Evolutionary conservation across 495 filamentous ascomycete genomes (phyloP).

Genomic region (Talaromyces adpressus): DNA sequence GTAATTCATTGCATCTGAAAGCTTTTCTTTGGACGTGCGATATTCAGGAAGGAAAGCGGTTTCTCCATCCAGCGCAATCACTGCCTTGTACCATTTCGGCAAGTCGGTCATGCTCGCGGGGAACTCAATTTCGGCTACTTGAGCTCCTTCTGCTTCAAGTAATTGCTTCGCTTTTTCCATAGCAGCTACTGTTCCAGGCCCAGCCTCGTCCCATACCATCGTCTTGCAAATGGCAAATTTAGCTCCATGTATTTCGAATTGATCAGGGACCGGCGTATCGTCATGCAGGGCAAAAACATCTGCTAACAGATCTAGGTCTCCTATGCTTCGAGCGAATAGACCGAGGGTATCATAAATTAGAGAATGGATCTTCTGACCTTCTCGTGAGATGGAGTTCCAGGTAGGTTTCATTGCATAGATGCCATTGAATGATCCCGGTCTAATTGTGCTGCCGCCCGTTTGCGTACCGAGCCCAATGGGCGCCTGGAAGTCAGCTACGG

Average conservation of each 20-base stretch:
- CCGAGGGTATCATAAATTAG: slow-evolving; percentile 47
- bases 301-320: slow-evolving; percentile 42
- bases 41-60: slow-evolving; percentile 3
- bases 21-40: neutral
- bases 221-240: slow-evolving; percentile 44
- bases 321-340: slow-evolving; percentile 38
- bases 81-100: slow-evolving; percentile 1
- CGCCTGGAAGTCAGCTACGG: slow-evolving; percentile 11
- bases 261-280: slow-evolving; percentile 22
- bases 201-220: slow-evolving; percentile 37
- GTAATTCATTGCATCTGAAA: neutral
- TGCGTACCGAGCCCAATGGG: slow-evolving; percentile 1
- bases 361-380: slow-evolving; percentile 42
- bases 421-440: slow-evolving; percentile 48
- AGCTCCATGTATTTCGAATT: slow-evolving; percentile 28
- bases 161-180: slow-evolving; percentile 22
- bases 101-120: neutral
- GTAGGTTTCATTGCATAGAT: slow-evolving; percentile 52
- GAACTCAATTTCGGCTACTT: slow-evolving; percentile 1
- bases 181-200: slow-evolving; percentile 23
- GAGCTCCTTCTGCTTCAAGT: neutral
- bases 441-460: slow-evolving; percentile 17
- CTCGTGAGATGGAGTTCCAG: slow-evolving; percentile 45
- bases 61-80: neutral
- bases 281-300: slow-evolving; percentile 42